Evolutionary conservation across 345 rosid species (phyloP).

Genomic region (Ailanthus altissimus): DNA sequence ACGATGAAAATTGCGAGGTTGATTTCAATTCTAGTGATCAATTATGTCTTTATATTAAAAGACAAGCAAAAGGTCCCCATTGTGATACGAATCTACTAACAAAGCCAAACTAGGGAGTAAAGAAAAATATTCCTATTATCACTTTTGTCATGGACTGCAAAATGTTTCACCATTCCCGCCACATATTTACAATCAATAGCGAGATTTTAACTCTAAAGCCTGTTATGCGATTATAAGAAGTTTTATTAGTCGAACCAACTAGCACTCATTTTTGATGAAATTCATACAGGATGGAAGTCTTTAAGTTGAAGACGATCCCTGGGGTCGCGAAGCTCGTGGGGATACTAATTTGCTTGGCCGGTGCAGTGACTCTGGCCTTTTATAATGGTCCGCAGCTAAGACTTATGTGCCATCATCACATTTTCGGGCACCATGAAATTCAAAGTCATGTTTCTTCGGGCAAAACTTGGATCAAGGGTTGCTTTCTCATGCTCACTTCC

Average conservation of each 20-base stretch:
- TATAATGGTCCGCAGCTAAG: constrained; percentile 72
- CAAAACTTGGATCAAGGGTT: constrained; percentile 76
- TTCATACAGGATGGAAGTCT: constrained; percentile 63
- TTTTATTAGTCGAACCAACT: no score
- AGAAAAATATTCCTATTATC: not conserved
- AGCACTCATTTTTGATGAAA: no score
- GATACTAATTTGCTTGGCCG: constrained; percentile 60
- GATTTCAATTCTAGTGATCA: not conserved
- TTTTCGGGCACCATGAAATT: constrained; percentile 26
- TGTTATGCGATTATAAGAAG: no score
- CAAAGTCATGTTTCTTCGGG: constrained; percentile 40
- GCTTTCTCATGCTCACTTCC: constrained; percentile 77
- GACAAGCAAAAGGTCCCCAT: not conserved
- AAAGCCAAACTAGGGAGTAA: not conserved
- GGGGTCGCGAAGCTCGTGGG: constrained; percentile 77
- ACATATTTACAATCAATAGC: not conserved
- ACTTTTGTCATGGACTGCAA: not conserved
- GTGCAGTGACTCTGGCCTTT: constrained; percentile 64
- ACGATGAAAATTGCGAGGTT: no score
- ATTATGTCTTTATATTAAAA: not conserved
- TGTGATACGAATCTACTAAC: not conserved
- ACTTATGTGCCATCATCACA: constrained; percentile 40
- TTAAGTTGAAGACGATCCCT: constrained; percentile 53
- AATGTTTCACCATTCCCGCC: not conserved
- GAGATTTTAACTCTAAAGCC: no score